Evolutionary conservation across 1,284 basidiomycete genomes (phyloP).

Genomic region (Laetiporus sulphureus): DNA sequence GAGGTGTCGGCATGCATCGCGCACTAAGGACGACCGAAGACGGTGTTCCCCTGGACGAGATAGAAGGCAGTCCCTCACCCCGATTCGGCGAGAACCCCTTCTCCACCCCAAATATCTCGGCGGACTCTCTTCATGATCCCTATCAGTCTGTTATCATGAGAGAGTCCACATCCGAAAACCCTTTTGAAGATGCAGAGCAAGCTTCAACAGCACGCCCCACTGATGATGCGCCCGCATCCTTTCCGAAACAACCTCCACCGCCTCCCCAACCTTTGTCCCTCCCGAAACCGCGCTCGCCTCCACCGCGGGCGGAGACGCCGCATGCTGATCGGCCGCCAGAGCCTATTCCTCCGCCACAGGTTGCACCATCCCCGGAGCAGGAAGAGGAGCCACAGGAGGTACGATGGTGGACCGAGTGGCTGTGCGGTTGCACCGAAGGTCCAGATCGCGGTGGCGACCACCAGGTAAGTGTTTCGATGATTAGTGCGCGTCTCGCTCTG

Average conservation of each 20-base stretch:
- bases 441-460: constrained; percentile 60
- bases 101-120: constrained; percentile 36
- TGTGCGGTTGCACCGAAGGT: constrained; percentile 71
- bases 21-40: constrained; percentile 38
- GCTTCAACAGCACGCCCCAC: constrained; percentile 13
- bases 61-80: constrained; percentile 38
- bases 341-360: constrained; percentile 32
- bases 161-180: constrained; percentile 17
- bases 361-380: constrained; percentile 16
- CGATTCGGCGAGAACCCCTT: constrained; percentile 45
- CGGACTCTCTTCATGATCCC: constrained; percentile 41
- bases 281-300: constrained; percentile 51
- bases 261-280: constrained; percentile 52
- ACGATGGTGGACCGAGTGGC: constrained; percentile 81
- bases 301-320: constrained; percentile 33
- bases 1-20: constrained; percentile 29
- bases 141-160: constrained; percentile 26
- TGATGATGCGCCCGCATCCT: constrained; percentile 16
- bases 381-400: constrained; percentile 29
- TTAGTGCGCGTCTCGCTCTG: not conserved
- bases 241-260: constrained; percentile 24
- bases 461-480: constrained; percentile 42
- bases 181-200: constrained; percentile 5
- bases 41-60: constrained; percentile 42
- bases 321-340: constrained; percentile 31